Conservation (phyloP, 306 rosid species). For the Begonia peltatifolia region DNA sequence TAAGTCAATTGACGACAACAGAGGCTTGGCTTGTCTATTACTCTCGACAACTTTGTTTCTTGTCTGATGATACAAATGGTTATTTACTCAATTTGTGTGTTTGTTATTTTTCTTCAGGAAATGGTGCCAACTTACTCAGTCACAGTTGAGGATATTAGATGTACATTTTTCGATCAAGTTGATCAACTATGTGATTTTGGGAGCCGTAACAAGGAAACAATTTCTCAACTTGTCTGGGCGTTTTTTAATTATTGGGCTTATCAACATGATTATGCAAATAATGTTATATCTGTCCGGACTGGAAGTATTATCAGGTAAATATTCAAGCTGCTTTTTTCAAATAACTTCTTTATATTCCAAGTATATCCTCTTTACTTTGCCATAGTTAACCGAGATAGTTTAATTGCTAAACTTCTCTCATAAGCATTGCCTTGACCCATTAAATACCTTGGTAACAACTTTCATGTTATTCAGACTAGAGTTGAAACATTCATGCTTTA, state of each 20-base stretch:
- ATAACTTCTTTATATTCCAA: too few species aligned
- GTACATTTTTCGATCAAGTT: slow-evolving; percentile 79
- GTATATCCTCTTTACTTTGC: too few species aligned
- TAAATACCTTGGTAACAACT: too few species aligned
- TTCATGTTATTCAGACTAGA: too few species aligned
- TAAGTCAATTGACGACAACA: too few species aligned
- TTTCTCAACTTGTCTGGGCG: slow-evolving; percentile 84
- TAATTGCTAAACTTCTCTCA: too few species aligned
- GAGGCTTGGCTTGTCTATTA: too few species aligned
- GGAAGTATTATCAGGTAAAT: slow-evolving; percentile 68
- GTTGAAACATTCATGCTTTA: too few species aligned
- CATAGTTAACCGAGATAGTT: too few species aligned
- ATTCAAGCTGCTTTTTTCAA: not conserved
- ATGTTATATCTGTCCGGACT: slow-evolving; percentile 80
- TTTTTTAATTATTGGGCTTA: slow-evolving; percentile 97
- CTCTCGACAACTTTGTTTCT: not conserved
- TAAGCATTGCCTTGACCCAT: too few species aligned
- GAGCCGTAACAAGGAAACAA: slow-evolving; percentile 45
- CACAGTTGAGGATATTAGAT: slow-evolving; percentile 44
- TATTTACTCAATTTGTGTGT: too few species aligned
- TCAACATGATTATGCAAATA: slow-evolving; percentile 65
- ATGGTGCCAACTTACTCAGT: slow-evolving; percentile 52
- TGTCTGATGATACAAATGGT: slow-evolving; percentile 1
- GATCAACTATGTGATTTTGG: slow-evolving; percentile 54
- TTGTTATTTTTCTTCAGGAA: slow-evolving; percentile 25